Evolutionary conservation across 805 yeast genomes (phyloP), one percentile per base, ranked within the genome.

Genomic region (Candida silvatica): DNA sequence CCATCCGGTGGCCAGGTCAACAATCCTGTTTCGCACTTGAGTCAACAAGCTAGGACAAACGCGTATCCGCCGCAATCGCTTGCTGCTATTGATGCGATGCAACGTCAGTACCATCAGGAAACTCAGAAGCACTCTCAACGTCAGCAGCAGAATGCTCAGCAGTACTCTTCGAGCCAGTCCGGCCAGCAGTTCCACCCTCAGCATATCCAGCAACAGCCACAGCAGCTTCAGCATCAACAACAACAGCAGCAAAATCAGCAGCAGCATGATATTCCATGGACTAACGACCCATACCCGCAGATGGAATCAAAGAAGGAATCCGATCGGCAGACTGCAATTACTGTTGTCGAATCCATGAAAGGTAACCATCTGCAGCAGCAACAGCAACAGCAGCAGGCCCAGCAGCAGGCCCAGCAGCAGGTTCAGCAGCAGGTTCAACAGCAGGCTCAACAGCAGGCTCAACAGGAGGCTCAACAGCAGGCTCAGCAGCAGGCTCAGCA

Each of bases 241-340:
- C 34, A 17, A 19, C 37, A 29, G 12, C 34, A 30, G 16, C 16
- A n/a, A 4, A 14, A 15, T 6, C 31, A 33, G 11, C 12, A 11
- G 9, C 31, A 27, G 12, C 17, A 28, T n/a, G 8, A 8, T n/a
- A 8, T 27, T 8, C 7, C 29, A 7, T 27, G 29, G 29, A 17
- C 18, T 9, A 20, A 20, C 9, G 32, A 31, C n/a, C 37, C 36
- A 11, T 37, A 35, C 5, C 34, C 28, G 19, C 44, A 41, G 19
- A 42, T 37, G 9, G 41, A 38, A 18, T 37, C 32, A 16, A 45
- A 40, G 29, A 29, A 32, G 18, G 39, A 32, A 22, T 27, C 25
- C 5, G 34, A 20, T 12, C 18, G 14, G 14, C 19, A 19, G 17
- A n/a, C n/a, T n/a, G 52, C 51, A n/a, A 31, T 39, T 23, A 42